Base-by-base conservation (phyloP, 2,329 filamentous ascomycete genomes). In the Fusarium mangiferae region DNA sequence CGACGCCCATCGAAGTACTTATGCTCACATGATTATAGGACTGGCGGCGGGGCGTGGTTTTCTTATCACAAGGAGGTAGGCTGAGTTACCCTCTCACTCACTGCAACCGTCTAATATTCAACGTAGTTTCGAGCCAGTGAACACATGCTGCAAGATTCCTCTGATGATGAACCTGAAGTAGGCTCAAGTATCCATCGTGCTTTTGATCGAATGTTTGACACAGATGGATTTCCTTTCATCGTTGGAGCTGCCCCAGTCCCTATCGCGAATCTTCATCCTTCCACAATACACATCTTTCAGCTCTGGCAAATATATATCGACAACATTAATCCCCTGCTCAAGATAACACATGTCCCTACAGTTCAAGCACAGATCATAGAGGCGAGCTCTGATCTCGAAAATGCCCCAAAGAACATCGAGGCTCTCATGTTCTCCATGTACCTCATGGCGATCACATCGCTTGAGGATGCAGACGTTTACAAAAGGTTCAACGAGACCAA, bases 261-360 rank as follows among this genome's bases (percentile, higher is more conserved):
- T 54, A 82, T 89, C 55, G 85, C 85, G 7, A 82, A 83, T 55
- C 80, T 84, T 22, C 89, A 90, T 70, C 90, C 90, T 15, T 79
- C 86, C 4, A 83, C 87, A 30, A 87, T 90, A 26, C 88, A 90
- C 66, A 90, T 91, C 60, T 88, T 91, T 67, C 87, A 89, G 73
- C 83, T 92, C 24, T 94, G 92, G 91, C 91, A 93, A 80, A 86
- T 89, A 22, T 94, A 92, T 77, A 86, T 93, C 46, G 88, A 90
- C 71, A 93, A 93, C 75, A 89, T 93, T 74, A 90, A 93, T 74
- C 90, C 91, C 0, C 79, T 94, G 11, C 84, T 93, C 52, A 93
- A 93, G 77, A 85, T 93, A 63, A 91, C 90, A 0, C 92, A 94
- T 77, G 88, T 89, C 0, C 90, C 91, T 2, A 92, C 87, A 3